These are phyloP conservation scores for Exophiala sideris DNA, from an alignment of 2,329 filamentous ascomycete genomes.

Conservation along the genomic window DNA sequence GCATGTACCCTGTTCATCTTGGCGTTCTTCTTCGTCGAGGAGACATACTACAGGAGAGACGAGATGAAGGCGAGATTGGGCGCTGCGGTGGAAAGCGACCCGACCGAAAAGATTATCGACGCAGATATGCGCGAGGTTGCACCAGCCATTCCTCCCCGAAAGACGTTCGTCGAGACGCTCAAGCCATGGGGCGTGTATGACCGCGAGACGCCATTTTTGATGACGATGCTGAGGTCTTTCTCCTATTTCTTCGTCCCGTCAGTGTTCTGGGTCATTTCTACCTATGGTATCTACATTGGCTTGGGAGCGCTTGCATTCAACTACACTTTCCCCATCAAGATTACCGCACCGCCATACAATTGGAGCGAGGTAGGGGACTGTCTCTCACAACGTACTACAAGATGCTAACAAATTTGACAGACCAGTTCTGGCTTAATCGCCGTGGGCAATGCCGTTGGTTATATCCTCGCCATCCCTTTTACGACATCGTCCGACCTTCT, in stretches of 20 bases:
- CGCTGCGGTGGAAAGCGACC: constrained; percentile 1
- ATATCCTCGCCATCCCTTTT: constrained; percentile 44
- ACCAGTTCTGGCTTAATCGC: constrained; percentile 47
- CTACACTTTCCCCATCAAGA: constrained; percentile 50
- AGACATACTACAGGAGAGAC: constrained; percentile 50
- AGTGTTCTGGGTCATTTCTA: constrained; percentile 51
- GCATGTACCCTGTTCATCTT: constrained; percentile 42
- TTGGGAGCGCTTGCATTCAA: constrained; percentile 51
- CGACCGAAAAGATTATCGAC: constrained; percentile 19
- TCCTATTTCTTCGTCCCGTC: constrained; percentile 49
- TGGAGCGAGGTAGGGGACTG: constrained; percentile 39
- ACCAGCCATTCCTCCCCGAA: constrained; percentile 36
- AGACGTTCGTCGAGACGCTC: constrained; percentile 42
- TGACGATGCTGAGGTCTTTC: constrained; percentile 46
- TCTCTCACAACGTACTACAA: not conserved
- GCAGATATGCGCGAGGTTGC: constrained; percentile 34
- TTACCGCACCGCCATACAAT: constrained; percentile 33
- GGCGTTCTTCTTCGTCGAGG: constrained; percentile 59
- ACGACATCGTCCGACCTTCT: constrained; percentile 41
- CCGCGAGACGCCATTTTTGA: constrained; percentile 44
- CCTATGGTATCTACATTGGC: constrained; percentile 50
- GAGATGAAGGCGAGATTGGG: constrained; percentile 17
- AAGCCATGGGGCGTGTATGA: constrained; percentile 45
- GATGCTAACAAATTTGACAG: constrained; percentile 17
- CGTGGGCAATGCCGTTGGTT: constrained; percentile 38